Percentiles rank a stretch among this genome's conserved stretches.
These are phyloP conservation scores for Cordyceps militaris DNA, from an alignment of 2,329 filamentous ascomycete genomes.

Conservation along the genomic window DNA sequence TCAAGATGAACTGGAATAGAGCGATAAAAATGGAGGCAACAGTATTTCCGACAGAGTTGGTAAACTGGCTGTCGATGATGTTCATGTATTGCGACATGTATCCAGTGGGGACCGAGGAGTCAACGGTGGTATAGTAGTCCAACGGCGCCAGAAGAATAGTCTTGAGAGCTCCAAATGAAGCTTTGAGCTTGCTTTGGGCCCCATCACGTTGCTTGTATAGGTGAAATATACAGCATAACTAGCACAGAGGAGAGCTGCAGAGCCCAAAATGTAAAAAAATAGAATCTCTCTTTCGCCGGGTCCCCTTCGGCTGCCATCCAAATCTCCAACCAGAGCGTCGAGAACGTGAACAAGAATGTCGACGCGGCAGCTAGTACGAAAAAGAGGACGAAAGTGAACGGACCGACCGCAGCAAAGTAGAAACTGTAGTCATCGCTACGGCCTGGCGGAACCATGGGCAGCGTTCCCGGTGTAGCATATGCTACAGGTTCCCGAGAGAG, in stretches of 20 bases:
- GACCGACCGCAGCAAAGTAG: slow-evolving; percentile 4
- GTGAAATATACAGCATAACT: slow-evolving; percentile 1
- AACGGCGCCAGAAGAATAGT: background rate
- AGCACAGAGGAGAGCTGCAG: background rate
- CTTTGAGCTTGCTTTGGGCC: slow-evolving; percentile 5
- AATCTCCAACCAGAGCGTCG: slow-evolving; percentile 1
- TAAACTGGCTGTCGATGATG: slow-evolving; percentile 3
- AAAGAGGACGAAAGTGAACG: background rate
- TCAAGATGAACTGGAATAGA: background rate
- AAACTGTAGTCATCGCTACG: slow-evolving; percentile 1
- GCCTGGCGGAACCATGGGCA: slow-evolving; percentile 2
- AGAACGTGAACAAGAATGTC: background rate
- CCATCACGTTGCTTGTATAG: slow-evolving; percentile 1
- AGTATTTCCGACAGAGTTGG: background rate
- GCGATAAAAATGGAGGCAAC: background rate
- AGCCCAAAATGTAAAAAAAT: slow-evolving; percentile 1
- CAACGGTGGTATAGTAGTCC: slow-evolving; percentile 8
- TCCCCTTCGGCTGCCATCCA: slow-evolving; percentile 1
- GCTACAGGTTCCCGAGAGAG: background rate
- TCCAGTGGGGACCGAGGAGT: slow-evolving; percentile 9
- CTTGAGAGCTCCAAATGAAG: slow-evolving; percentile 1
- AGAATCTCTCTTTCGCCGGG: background rate
- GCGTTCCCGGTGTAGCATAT: background rate
- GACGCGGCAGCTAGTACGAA: background rate
- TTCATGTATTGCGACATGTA: slow-evolving; percentile 11